Base-by-base conservation (phyloP, 805 yeast species). In the Grigorovia humatica region DNA sequence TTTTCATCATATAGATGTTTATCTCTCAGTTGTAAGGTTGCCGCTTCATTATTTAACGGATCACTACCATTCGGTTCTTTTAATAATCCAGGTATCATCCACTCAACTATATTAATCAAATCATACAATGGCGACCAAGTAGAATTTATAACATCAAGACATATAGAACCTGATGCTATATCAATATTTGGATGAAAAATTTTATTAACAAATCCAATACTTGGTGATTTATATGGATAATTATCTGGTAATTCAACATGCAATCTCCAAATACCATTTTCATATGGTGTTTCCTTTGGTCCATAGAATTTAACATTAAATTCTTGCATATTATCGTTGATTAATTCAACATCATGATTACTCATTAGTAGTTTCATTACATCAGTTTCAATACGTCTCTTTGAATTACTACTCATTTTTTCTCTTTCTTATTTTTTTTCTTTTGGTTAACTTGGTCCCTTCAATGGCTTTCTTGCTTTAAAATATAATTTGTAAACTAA, bases 111-210 rank as follows among this genome's bases (percentile, higher is more conserved):
- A 65, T 93, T 93, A 57, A 83, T 74, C 57, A 93, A 77, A 51
- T 93, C 97, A 73, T 89, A 91, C 88, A 91, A 86, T 1, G 99
- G 98, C 44, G 95, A 86, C 99, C 99, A 91, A 0, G 98, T 88
- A 64, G 91, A 96, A 66, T 91, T 91, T 56, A 91, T 90, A 17
- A 93, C 98, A 66, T 91, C 98, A 48, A 91, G 79, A 69, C 99
- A 91, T 7, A 91, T 96, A 0, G 95, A 82, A 0, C 99, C 99
- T 15, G 81, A 82, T 29, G 81, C 76, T 65, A 89, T 95, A 65
- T 91, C 99, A 55, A 91, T 89, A 63, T 91, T 91, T 6, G 99
- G 99, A 66, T 91, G 99, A 70, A 81, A 90, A 18, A 93, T 91
- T 64, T 83, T 85, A 69, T 90, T 93, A 49, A 81, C 81, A 65